phyloP scores from a whole-genome alignment of 495 filamentous ascomycete species.

The Tirmania nivea region DNA sequence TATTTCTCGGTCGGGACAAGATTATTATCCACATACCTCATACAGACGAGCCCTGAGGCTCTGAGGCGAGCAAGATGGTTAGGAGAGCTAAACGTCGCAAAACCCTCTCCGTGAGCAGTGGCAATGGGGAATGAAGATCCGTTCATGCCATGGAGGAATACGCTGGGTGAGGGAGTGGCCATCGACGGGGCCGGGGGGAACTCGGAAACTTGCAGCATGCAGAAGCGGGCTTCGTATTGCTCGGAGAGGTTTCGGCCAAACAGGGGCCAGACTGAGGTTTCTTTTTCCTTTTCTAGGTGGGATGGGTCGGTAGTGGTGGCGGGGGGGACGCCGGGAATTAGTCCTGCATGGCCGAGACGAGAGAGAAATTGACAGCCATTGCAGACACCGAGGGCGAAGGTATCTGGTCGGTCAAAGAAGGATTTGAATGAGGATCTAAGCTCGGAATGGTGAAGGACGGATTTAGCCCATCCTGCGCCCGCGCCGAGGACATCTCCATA shows the following conservation, averaged over 20 bases:
- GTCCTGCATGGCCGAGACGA: conserved; percentile 38
- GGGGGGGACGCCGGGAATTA: conserved; percentile 46
- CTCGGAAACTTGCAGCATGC: conserved; percentile 56
- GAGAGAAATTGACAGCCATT: conserved; percentile 95
- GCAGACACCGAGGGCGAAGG: conserved; percentile 86
- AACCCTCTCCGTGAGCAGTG: conserved; percentile 81
- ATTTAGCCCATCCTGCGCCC: conserved; percentile 91
- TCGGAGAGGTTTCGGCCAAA: conserved; percentile 72
- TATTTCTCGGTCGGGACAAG: conserved; percentile 51
- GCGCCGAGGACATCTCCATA: conserved; percentile 93
- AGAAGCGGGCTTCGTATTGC: conserved; percentile 79
- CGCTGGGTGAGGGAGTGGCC: conserved; percentile 35
- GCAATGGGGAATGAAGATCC: conserved; percentile 66
- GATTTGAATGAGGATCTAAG: conserved; percentile 51
- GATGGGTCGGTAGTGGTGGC: too few species aligned
- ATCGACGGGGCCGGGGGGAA: conserved; percentile 22
- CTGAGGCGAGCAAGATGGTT: conserved; percentile 33
- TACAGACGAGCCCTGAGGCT: conserved; percentile 38
- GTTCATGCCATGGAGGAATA: conserved; percentile 86
- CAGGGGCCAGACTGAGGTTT: conserved; percentile 55
- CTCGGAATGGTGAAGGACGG: conserved; percentile 61
- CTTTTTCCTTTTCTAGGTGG: too few species aligned
- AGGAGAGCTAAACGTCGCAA: conserved; percentile 45
- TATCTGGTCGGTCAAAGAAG: conserved; percentile 79
- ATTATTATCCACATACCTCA: conserved; percentile 60